Percentiles rank a stretch among this genome's conserved stretches.
Conservation (phyloP, 495 filamentous ascomycete genomes). For the Daldinia grandis region DNA sequence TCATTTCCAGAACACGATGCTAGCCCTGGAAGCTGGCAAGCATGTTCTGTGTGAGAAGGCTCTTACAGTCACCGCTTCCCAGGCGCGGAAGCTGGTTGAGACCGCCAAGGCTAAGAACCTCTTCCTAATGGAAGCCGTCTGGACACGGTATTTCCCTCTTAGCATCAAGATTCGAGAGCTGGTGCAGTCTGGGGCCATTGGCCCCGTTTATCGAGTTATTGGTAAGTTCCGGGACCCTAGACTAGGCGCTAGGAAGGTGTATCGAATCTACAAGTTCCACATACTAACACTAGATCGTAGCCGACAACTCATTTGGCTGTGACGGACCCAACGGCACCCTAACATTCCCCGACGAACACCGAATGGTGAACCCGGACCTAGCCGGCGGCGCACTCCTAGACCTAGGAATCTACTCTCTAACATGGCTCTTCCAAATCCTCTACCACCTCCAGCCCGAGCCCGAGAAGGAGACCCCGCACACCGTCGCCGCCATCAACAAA, state of each 20-base stretch:
- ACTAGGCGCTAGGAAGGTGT: not conserved
- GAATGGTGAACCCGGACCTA: constrained; percentile 88
- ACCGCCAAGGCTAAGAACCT: constrained; percentile 80
- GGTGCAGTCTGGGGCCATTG: constrained; percentile 73
- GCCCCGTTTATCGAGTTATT: constrained; percentile 77
- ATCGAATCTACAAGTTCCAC: not conserved
- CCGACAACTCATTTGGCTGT: constrained; percentile 67
- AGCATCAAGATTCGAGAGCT: constrained; percentile 77
- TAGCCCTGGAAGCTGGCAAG: constrained; percentile 83
- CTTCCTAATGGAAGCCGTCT: constrained; percentile 96
- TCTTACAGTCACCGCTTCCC: constrained; percentile 87
- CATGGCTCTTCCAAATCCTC: constrained; percentile 92
- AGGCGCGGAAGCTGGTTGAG: constrained; percentile 77
- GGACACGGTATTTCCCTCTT: constrained; percentile 91
- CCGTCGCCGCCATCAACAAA: constrained; percentile 71
- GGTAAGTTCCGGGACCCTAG: constrained; percentile 49
- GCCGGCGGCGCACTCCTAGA: constrained; percentile 87
- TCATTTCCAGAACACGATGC: constrained; percentile 90
- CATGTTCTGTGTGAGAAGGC: constrained; percentile 93
- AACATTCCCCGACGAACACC: constrained; percentile 63
- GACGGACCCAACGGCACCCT: constrained; percentile 52
- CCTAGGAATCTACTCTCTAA: constrained; percentile 87
- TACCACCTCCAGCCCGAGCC: constrained; percentile 77
- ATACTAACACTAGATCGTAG: constrained; percentile 38
- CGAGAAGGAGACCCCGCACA: constrained; percentile 58